Evolutionary conservation across 2,329 filamentous ascomycete genomes (phyloP).

Genomic region (Fusarium kyushuense): DNA sequence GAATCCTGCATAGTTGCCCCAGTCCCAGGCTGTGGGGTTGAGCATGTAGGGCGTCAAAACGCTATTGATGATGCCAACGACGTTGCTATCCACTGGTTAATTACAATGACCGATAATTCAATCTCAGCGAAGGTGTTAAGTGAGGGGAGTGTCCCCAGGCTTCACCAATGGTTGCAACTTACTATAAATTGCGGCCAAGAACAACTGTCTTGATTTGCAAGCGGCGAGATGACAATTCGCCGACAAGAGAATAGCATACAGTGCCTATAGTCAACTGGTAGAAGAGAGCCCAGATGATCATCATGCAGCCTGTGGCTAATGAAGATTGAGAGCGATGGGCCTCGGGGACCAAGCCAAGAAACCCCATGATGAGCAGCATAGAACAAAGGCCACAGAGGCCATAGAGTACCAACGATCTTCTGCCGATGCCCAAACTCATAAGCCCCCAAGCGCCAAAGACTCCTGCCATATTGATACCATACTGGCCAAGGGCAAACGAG

Average conservation of each 20-base stretch:
- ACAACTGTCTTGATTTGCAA: conserved; percentile 94
- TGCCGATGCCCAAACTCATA: conserved; percentile 80
- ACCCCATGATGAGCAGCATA: conserved; percentile 87
- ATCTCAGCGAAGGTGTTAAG: neutral
- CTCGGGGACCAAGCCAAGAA: conserved; percentile 79
- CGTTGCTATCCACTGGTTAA: conserved; percentile 64
- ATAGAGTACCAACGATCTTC: conserved; percentile 79
- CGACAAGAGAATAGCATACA: conserved; percentile 88
- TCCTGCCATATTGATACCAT: conserved; percentile 80
- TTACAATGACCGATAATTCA: conserved; percentile 1
- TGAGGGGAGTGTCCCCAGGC: neutral
- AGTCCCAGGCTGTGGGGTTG: conserved; percentile 88
- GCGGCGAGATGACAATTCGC: conserved; percentile 83
- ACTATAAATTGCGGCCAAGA: conserved; percentile 82
- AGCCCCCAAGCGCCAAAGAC: conserved; percentile 86
- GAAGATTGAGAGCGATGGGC: conserved; percentile 70
- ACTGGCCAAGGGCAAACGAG: conserved; percentile 72
- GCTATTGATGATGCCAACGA: conserved; percentile 83
- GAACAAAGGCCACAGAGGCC: conserved; percentile 78
- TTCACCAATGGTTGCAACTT: conserved; percentile 49
- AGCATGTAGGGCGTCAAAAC: conserved; percentile 94
- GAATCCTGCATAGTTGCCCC: conserved; percentile 88
- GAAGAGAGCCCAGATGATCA: conserved; percentile 83
- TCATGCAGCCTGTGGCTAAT: conserved; percentile 84
- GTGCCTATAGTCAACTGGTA: conserved; percentile 92